Percentiles rank a stretch among this genome's conserved stretches.
These are phyloP conservation scores for Rutstroemia sp. DNA, from an alignment of 2,329 filamentous ascomycete genomes.

Conservation along the genomic window DNA sequence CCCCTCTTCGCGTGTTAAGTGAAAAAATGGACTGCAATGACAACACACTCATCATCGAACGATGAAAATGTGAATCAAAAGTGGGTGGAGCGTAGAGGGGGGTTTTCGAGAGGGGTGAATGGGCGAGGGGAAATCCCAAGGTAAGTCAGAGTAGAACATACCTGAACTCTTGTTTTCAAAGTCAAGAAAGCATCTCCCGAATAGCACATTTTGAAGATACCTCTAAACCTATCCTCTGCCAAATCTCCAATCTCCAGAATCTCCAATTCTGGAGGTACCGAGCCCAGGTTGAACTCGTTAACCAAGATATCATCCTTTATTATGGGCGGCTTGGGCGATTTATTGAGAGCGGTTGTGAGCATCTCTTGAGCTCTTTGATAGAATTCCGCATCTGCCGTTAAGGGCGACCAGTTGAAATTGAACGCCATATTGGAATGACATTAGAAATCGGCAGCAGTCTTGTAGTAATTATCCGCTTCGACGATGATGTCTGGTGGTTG, in stretches of 20 bases:
- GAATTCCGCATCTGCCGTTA: conserved; percentile 89
- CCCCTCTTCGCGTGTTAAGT: background rate
- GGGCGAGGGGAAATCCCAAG: background rate
- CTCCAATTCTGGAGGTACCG: conserved; percentile 88
- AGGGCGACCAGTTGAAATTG: conserved; percentile 99
- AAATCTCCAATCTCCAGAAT: conserved; percentile 97
- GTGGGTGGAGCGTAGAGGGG: conserved; percentile 3
- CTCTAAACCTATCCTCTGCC: conserved; percentile 91
- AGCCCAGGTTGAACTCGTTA: conserved; percentile 93
- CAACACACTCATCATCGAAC: background rate
- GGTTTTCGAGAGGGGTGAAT: background rate
- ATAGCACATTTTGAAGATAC: conserved; percentile 99
- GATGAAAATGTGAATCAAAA: background rate
- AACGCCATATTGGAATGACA: conserved; percentile 68
- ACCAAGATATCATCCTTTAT: conserved; percentile 99
- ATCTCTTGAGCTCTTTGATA: conserved; percentile 88
- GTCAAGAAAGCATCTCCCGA: conserved; percentile 92
- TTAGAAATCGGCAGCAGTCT: conserved; percentile 15
- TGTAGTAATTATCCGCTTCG: background rate
- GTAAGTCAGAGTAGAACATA: conserved; percentile 36
- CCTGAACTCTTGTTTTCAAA: conserved; percentile 89
- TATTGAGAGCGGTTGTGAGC: conserved; percentile 91
- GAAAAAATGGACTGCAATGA: background rate
- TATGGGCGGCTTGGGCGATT: conserved; percentile 94
- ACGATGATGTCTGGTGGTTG: background rate